phyloP scores from a whole-genome alignment of 805 yeast species.

The Priceomyces carsonii region DNA sequence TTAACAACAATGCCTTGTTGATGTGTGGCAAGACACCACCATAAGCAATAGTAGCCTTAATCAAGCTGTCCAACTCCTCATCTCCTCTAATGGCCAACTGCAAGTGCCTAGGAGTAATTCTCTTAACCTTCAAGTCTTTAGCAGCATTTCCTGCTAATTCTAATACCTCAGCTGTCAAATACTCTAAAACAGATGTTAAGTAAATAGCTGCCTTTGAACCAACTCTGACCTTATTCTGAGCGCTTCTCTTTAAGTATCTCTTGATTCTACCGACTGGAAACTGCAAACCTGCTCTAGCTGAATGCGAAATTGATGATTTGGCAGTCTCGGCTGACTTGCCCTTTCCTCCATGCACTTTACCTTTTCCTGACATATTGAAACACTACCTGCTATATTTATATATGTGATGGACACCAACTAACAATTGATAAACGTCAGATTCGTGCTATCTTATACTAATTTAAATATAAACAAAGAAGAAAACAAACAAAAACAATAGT shows the following conservation, averaged over 20 bases:
- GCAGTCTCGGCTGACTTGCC: constrained; percentile 81
- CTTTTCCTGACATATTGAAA: constrained; percentile 68
- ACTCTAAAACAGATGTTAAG: constrained; percentile 93
- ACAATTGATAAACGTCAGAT: background rate
- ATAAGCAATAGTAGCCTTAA: constrained; percentile 93
- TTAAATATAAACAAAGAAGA: constrained; percentile 6
- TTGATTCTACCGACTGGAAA: constrained; percentile 99
- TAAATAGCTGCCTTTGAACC: constrained; percentile 90
- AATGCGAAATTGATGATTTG: constrained; percentile 79
- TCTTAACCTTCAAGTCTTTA: constrained; percentile 89
- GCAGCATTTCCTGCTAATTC: constrained; percentile 99
- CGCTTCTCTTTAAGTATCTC: constrained; percentile 89
- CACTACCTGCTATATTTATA: background rate
- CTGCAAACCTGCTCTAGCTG: constrained; percentile 92
- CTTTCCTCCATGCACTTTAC: constrained; percentile 96
- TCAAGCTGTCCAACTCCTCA: constrained; percentile 92
- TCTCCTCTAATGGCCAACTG: constrained; percentile 98
- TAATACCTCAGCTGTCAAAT: constrained; percentile 93
- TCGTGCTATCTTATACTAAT: constrained; percentile 2
- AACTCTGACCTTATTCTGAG: constrained; percentile 79
- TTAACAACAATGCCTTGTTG: constrained; percentile 75
- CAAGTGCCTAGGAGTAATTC: constrained; percentile 97
- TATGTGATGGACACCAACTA: constrained; percentile 4
- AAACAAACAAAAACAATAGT: constrained; percentile 7
- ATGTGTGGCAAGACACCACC: constrained; percentile 98